Percentiles rank a stretch among this genome's conserved stretches.
Conservation (phyloP, 805 yeast species). For the Starmera quercuum region DNA sequence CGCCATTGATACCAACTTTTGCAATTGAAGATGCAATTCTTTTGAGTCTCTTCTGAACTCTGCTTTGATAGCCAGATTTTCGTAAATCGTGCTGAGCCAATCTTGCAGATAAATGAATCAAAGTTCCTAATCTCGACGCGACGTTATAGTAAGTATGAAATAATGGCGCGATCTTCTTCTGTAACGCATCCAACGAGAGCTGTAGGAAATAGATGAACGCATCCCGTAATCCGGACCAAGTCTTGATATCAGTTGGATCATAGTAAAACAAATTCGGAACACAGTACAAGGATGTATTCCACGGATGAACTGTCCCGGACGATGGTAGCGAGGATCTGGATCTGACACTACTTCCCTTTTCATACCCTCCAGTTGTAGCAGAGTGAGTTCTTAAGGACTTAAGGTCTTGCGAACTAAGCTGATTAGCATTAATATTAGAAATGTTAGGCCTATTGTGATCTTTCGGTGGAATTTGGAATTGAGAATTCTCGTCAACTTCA, state of each 20-base stretch:
- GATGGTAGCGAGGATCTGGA: conserved; percentile 13
- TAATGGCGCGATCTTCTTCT: conserved; percentile 39
- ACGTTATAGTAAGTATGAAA: conserved; percentile 48
- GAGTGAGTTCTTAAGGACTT: conserved; percentile 15
- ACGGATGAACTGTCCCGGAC: conserved; percentile 16
- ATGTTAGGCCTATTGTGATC: conserved; percentile 14
- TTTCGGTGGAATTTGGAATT: conserved; percentile 19
- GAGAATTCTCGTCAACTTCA: conserved; percentile 24
- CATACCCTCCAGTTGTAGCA: conserved; percentile 2
- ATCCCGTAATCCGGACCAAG: conserved; percentile 51
- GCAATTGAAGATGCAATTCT: conserved; percentile 48
- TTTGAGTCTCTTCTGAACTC: conserved; percentile 42
- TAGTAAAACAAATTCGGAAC: conserved; percentile 43
- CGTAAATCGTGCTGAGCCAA: conserved; percentile 44
- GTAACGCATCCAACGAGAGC: conserved; percentile 41
- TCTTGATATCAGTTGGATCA: conserved; percentile 49
- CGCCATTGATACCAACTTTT: conserved; percentile 58
- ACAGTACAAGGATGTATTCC: conserved; percentile 20
- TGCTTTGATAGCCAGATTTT: conserved; percentile 36
- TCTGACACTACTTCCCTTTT: conserved; percentile 2
- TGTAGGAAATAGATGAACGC: conserved; percentile 40
- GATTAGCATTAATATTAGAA: neutral
- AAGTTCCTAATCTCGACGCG: conserved; percentile 43
- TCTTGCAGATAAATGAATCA: conserved; percentile 48
- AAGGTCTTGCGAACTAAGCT: conserved; percentile 12